Evolutionary conservation across 768 basidiomycete species (phyloP).

Genomic region (Hebeloma cylindrosporum): DNA sequence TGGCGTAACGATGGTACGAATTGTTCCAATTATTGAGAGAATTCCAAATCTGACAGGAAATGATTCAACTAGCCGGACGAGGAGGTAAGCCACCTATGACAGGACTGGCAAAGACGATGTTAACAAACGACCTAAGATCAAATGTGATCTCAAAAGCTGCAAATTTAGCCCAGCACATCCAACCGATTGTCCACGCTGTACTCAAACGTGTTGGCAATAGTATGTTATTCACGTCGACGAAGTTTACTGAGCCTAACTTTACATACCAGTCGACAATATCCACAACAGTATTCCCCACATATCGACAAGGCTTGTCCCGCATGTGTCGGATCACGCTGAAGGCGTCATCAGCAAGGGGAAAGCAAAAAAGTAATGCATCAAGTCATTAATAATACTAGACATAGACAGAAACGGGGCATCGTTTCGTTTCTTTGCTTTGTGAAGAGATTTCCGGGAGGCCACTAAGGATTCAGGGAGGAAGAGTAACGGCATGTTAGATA

Average conservation of each 20-base stretch:
- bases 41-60: background rate
- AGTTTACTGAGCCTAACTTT: slow-evolving; percentile 14
- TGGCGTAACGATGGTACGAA: slow-evolving; percentile 48
- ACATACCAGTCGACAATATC: slow-evolving; percentile 54
- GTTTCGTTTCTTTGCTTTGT: slow-evolving; percentile 1
- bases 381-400: slow-evolving; percentile 13
- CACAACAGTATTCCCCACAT: slow-evolving; percentile 69
- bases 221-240: slow-evolving; percentile 34
- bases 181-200: slow-evolving; percentile 51
- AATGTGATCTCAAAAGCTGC: slow-evolving; percentile 58
- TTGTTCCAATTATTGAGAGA: slow-evolving; percentile 15
- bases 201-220: slow-evolving; percentile 70
- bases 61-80: slow-evolving; percentile 50
- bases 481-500: too few species aligned
- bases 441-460: too few species aligned
- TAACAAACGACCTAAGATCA: slow-evolving; percentile 45
- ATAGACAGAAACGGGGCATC: slow-evolving; percentile 5
- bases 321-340: slow-evolving; percentile 32
- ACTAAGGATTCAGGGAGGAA: too few species aligned
- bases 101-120: slow-evolving; percentile 1
- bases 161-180: slow-evolving; percentile 65
- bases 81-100: slow-evolving; percentile 38
- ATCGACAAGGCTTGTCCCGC: slow-evolving; percentile 58
- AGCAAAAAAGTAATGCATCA: slow-evolving; percentile 15
- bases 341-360: slow-evolving; percentile 11